phyloP scores from a whole-genome alignment of 345 rosid genomes.

The Geranium rotundifolium region DNA sequence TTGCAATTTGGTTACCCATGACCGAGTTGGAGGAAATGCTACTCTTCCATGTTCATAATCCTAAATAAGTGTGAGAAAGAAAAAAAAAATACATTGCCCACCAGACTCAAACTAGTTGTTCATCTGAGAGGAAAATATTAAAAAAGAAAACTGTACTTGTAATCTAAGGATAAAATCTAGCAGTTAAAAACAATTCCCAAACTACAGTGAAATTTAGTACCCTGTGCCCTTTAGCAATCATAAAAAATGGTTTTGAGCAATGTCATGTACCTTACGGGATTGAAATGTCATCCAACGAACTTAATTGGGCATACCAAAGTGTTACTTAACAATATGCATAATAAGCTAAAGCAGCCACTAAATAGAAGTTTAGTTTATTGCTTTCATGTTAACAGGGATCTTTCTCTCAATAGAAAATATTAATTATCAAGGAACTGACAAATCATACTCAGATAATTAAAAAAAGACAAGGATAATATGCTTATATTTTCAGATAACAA shows the following conservation, averaged over 20 bases:
- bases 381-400: too few relatives aligned
- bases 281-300: constrained; percentile 1
- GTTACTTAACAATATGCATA: too few relatives aligned
- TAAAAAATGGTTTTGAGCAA: not conserved
- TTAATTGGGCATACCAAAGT: not conserved
- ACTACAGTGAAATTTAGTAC: not conserved
- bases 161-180: constrained; percentile 1
- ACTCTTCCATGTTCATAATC: too few relatives aligned
- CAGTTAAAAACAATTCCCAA: constrained; percentile 2
- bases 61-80: too few relatives aligned
- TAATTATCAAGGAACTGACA: too few relatives aligned
- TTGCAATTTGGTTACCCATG: constrained; percentile 16
- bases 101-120: constrained; percentile 10
- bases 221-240: not conserved
- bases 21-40: constrained; percentile 11
- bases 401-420: too few relatives aligned
- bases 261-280: not conserved
- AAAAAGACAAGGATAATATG: too few relatives aligned
- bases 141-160: constrained; percentile 10
- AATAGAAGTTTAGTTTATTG: too few relatives aligned
- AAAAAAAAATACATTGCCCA: not conserved
- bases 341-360: too few relatives aligned
- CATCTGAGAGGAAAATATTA: constrained; percentile 15
- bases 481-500: too few relatives aligned
- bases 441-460: too few relatives aligned